phyloP scores from a whole-genome alignment of 2,329 filamentous ascomycete species.

The Shiraia bambusicola region DNA sequence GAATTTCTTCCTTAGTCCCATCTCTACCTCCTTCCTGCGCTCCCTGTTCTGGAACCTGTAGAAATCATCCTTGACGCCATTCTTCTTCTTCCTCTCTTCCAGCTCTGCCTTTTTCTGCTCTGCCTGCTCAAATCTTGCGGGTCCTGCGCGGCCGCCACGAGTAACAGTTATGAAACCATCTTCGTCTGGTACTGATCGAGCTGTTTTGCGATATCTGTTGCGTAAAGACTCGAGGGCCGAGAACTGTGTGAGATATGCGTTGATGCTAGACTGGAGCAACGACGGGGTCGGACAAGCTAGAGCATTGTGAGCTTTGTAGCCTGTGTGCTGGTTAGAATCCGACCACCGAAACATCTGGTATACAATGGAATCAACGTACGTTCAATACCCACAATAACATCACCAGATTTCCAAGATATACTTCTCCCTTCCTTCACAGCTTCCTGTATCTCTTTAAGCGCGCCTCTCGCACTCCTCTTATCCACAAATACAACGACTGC shows the following conservation, averaged over 20 bases:
- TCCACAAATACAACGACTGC: conserved; percentile 85
- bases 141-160: conserved; percentile 68
- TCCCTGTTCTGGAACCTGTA: conserved; percentile 83
- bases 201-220: conserved; percentile 60
- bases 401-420: conserved; percentile 66
- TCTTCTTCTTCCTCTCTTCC: conserved; percentile 58
- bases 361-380: no score
- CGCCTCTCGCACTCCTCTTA: conserved; percentile 71
- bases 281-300: conserved; percentile 69
- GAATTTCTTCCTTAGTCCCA: conserved; percentile 68
- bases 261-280: conserved; percentile 70
- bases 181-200: conserved; percentile 81
- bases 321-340: conserved; percentile 45
- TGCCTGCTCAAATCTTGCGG: conserved; percentile 69
- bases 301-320: conserved; percentile 65
- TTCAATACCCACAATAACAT: conserved; percentile 50
- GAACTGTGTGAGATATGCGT: conserved; percentile 85
- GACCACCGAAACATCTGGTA: no score
- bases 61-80: conserved; percentile 64
- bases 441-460: conserved; percentile 72
- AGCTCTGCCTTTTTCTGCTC: conserved; percentile 59
- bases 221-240: conserved; percentile 65
- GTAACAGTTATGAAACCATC: conserved; percentile 95
- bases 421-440: conserved; percentile 58
- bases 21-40: conserved; percentile 73